A percentile compares a stretch with the other conserved stretches of the same genome.
phyloP scores from a whole-genome alignment of 1,284 basidiomycete genomes.

The Leccinum solheimii region DNA sequence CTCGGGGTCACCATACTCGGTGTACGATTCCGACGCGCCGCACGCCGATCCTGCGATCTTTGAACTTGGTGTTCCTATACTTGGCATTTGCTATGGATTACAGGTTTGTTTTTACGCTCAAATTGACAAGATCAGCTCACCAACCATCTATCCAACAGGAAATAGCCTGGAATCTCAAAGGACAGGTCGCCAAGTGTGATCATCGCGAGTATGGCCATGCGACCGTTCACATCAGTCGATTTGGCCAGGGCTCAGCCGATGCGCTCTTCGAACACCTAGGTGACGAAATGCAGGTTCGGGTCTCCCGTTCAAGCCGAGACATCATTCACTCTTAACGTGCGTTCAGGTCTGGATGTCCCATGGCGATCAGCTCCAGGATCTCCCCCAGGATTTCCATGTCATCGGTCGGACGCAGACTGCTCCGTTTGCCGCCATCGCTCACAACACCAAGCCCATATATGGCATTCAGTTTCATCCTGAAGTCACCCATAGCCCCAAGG shows the following conservation, averaged over 20 bases:
- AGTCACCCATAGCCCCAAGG: slow-evolving; percentile 92
- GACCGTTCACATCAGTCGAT: slow-evolving; percentile 73
- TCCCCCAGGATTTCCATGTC: slow-evolving; percentile 84
- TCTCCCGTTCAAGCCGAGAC: background rate
- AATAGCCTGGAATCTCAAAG: slow-evolving; percentile 89
- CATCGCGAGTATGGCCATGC: slow-evolving; percentile 97
- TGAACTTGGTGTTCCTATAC: slow-evolving; percentile 84
- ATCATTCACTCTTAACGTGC: background rate
- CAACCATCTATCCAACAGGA: slow-evolving; percentile 46
- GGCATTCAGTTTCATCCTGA: slow-evolving; percentile 99
- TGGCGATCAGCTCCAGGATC: slow-evolving; percentile 87
- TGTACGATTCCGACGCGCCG: slow-evolving; percentile 92
- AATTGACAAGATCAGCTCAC: background rate
- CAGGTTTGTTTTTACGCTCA: slow-evolving; percentile 54
- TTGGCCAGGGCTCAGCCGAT: slow-evolving; percentile 64
- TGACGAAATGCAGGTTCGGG: slow-evolving; percentile 74
- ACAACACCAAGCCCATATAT: slow-evolving; percentile 87
- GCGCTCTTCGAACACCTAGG: slow-evolving; percentile 85
- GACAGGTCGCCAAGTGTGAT: slow-evolving; percentile 85
- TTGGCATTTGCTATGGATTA: slow-evolving; percentile 99
- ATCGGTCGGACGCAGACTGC: slow-evolving; percentile 89
- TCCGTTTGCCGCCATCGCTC: slow-evolving; percentile 93
- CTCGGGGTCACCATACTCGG: slow-evolving; percentile 98
- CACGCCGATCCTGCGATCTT: slow-evolving; percentile 97
- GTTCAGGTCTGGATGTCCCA: slow-evolving; percentile 99